phyloP scores from a whole-genome alignment of 352 stramenopile species.

The Globisporangium perplexum region DNA sequence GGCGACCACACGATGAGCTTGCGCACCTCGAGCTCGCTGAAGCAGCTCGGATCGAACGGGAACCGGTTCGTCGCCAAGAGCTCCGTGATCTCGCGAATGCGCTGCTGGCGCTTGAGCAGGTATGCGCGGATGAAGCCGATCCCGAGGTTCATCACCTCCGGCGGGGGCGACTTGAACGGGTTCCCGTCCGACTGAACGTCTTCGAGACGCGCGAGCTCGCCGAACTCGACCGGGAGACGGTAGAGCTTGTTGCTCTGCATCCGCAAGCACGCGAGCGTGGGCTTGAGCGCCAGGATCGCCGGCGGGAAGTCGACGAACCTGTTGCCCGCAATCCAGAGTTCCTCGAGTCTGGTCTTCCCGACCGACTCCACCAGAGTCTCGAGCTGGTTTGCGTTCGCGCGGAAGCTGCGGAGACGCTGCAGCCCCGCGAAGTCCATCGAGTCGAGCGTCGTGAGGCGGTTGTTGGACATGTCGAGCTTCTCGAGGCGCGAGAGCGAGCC shows the following conservation, averaged over 20 bases:
- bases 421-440: constrained; percentile 37
- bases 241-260: constrained; percentile 75
- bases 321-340: constrained; percentile 61
- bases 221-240: constrained; percentile 53
- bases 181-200: constrained; percentile 63
- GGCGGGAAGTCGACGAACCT: constrained; percentile 37
- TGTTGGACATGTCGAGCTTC: constrained; percentile 63
- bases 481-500: constrained; percentile 24
- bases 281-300: constrained; percentile 31
- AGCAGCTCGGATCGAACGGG: constrained; percentile 28
- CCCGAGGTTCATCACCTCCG: constrained; percentile 54
- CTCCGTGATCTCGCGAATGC: constrained; percentile 40
- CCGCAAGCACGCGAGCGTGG: constrained; percentile 33
- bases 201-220: constrained; percentile 30
- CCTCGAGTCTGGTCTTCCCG: constrained; percentile 28
- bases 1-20: constrained; percentile 18
- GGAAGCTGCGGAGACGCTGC: constrained; percentile 26
- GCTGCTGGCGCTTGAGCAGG: constrained; percentile 50
- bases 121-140: constrained; percentile 46
- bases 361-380: constrained; percentile 36
- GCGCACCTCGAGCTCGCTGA: constrained; percentile 31
- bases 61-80: constrained; percentile 34
- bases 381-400: constrained; percentile 45
- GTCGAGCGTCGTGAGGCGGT: constrained; percentile 42
- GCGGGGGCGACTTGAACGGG: constrained; percentile 61